These are phyloP conservation scores for Sclerotinia minor DNA, from an alignment of 2,329 filamentous ascomycete genomes.

Conservation along the genomic window DNA sequence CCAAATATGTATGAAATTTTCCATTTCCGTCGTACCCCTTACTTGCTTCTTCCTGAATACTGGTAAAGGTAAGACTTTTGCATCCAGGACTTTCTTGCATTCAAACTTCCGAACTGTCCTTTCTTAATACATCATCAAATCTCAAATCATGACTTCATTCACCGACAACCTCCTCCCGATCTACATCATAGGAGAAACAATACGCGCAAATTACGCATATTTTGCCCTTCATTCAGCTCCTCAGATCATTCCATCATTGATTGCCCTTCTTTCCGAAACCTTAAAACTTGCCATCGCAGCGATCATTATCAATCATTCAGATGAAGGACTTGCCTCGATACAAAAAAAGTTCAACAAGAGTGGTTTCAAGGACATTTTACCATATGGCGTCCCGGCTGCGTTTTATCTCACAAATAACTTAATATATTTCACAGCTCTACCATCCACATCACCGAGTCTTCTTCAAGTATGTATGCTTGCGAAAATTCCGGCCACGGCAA, in stretches of 20 bases:
- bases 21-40: neutral
- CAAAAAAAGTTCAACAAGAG: slow-evolving; percentile 14
- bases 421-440: slow-evolving; percentile 34
- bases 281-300: slow-evolving; percentile 31
- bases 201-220: slow-evolving; percentile 35
- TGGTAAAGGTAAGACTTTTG: neutral
- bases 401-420: slow-evolving; percentile 34
- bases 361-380: slow-evolving; percentile 25
- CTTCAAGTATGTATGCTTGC: slow-evolving; percentile 34
- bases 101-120: neutral
- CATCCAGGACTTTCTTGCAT: neutral
- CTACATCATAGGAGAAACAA: slow-evolving; percentile 29
- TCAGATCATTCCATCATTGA: slow-evolving; percentile 30
- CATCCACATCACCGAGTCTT: slow-evolving; percentile 31
- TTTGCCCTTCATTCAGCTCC: slow-evolving; percentile 31
- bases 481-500: slow-evolving; percentile 33
- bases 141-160: slow-evolving; percentile 17
- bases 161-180: slow-evolving; percentile 20
- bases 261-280: slow-evolving; percentile 31
- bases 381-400: slow-evolving; percentile 32
- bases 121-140: neutral
- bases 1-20: slow-evolving; percentile 4
- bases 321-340: slow-evolving; percentile 21
- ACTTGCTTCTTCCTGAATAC: slow-evolving; percentile 1
- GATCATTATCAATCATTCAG: slow-evolving; percentile 25